Evolutionary conservation across 2,329 filamentous ascomycete genomes (phyloP), one percentile per base, ranked within the genome.

Genomic region (Dactylellina haptotyla): DNA sequence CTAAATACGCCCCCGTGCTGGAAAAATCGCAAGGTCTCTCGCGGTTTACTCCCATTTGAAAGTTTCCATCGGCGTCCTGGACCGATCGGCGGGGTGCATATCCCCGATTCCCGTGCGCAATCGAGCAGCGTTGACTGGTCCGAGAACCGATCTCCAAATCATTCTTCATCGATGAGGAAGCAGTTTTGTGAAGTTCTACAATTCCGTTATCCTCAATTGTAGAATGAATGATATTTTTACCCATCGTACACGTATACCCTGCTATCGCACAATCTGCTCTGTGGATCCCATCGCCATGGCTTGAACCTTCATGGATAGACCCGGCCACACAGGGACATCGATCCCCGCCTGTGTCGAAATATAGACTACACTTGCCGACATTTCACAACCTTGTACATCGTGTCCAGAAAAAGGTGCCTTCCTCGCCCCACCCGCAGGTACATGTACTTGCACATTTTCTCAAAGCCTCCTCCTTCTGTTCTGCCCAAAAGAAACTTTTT

Each of bases 231-330:
- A 10, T 46, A 46, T 46, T 10, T 18, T 18, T 46, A 23, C 41
- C 41, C 4, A 8, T 16, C 12, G 12, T 16, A 41, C 37, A 16
- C 18, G 14, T 41, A n/a, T n/a, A n/a, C 12, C 18, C 37, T 16
- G 28, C 16, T 34, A 37, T 54, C 16, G 14, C 28, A n/a, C 25
- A 12, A 23, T 32, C 18, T 46, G n/a, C 18, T 18, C 32, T 26
- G 28, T 50, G 39, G 23, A 50, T 41, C 23, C 63, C 63, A 53
- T 37, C 37, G 9, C 53, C 63, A 67, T 41, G 63, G 53, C 43
- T 51, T 51, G 20, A 34, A 26, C 16, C 10, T 34, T 30, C 37
- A 39, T 18, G 12, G 39, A 34, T 32, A 57, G 3, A 23, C 30
- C 48, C 20, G 26, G 46, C 46, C 46, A 26, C 16, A 10, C 41